phyloP scores from a whole-genome alignment of 768 basidiomycete species.

The Tephrocybe rancida region DNA sequence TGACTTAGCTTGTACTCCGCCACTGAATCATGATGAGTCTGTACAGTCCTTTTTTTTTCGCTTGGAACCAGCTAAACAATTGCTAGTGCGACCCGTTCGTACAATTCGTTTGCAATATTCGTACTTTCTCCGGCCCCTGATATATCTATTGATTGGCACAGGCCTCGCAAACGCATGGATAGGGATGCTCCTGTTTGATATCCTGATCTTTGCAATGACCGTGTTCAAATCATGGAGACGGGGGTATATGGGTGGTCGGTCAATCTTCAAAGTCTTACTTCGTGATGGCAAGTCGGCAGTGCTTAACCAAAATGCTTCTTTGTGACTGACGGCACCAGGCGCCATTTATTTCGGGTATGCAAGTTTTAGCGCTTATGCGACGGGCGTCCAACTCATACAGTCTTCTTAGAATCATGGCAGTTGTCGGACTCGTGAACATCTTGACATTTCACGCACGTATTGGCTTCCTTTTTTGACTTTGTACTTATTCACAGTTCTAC shows the following conservation, averaged over 20 bases:
- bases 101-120: too few species aligned
- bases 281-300: constrained; percentile 40
- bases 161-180: constrained; percentile 41
- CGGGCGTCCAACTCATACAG: too few species aligned
- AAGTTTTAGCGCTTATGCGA: too few species aligned
- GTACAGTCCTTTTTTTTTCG: neutral
- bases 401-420: constrained; percentile 24
- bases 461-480: neutral
- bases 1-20: neutral
- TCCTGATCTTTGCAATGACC: constrained; percentile 43
- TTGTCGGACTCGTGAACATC: constrained; percentile 19
- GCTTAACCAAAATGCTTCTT: neutral
- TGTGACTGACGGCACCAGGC: constrained; percentile 19
- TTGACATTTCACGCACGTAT: constrained; percentile 23
- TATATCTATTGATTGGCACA: too few species aligned
- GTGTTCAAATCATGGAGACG: constrained; percentile 34
- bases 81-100: constrained; percentile 20
- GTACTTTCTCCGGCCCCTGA: too few species aligned
- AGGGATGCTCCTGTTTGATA: constrained; percentile 39
- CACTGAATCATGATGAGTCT: constrained; percentile 4
- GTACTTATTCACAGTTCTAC: neutral
- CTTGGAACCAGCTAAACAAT: neutral
- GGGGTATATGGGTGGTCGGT: constrained; percentile 19
- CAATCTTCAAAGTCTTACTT: constrained; percentile 33
- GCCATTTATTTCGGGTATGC: constrained; percentile 45